phyloP scores from a whole-genome alignment of 2,329 filamentous ascomycete species.

The Ramularia endophylla region DNA sequence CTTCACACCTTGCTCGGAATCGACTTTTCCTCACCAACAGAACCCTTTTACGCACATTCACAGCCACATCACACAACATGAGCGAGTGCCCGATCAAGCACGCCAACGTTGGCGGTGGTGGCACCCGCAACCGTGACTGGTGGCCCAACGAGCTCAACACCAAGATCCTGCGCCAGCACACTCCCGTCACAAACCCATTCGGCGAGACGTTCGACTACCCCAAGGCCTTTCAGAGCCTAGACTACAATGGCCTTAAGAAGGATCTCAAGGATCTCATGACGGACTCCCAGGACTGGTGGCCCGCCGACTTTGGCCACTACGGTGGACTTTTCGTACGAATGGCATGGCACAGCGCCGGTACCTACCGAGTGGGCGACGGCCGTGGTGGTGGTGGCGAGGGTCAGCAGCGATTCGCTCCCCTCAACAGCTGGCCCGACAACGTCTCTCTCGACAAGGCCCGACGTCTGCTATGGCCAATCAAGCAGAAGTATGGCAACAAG shows the following conservation, averaged over 20 bases:
- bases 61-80: slow-evolving; percentile 13
- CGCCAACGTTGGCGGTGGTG: slow-evolving; percentile 38
- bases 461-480: slow-evolving; percentile 72
- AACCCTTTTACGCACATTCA: neutral
- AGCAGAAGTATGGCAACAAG: slow-evolving; percentile 79
- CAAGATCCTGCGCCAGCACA: slow-evolving; percentile 69
- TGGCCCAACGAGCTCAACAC: slow-evolving; percentile 65
- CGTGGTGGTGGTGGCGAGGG: slow-evolving; percentile 66
- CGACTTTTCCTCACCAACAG: too few species aligned
- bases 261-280: slow-evolving; percentile 68
- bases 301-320: slow-evolving; percentile 75
- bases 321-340: slow-evolving; percentile 74
- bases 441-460: slow-evolving; percentile 73
- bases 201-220: slow-evolving; percentile 63
- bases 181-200: slow-evolving; percentile 56
- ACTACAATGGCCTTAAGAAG: slow-evolving; percentile 67
- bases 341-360: slow-evolving; percentile 76
- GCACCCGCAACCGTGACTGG: slow-evolving; percentile 65
- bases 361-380: slow-evolving; percentile 68
- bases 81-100: slow-evolving; percentile 27
- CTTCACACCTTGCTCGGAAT: too few species aligned
- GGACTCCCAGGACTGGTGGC: slow-evolving; percentile 75
- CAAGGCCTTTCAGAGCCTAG: slow-evolving; percentile 64
- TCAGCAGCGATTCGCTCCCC: slow-evolving; percentile 72
- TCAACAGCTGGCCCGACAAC: slow-evolving; percentile 80